Evolutionary conservation across 2,329 filamentous ascomycete genomes (phyloP).

Genomic region (Arthrocladium fulminans): DNA sequence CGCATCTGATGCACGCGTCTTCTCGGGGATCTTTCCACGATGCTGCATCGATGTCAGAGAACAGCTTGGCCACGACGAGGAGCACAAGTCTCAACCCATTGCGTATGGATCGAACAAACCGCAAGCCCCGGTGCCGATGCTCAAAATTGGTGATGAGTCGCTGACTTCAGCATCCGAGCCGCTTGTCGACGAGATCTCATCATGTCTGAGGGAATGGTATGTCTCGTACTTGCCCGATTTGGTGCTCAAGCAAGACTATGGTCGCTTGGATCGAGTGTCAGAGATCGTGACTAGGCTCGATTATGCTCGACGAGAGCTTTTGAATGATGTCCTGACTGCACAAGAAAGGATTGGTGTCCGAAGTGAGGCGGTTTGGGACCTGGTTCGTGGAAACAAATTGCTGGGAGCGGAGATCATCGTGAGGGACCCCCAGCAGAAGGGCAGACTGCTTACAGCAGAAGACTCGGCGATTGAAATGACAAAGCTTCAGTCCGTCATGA

Average conservation of each 20-base stretch:
- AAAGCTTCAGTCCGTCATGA: conserved; percentile 90
- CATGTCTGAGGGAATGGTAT: conserved; percentile 95
- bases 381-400: conserved; percentile 89
- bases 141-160: conserved; percentile 95
- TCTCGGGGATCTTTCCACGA: conserved; percentile 94
- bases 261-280: conserved; percentile 69
- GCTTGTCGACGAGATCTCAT: conserved; percentile 93
- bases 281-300: conserved; percentile 75
- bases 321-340: conserved; percentile 85
- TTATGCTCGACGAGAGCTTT: conserved; percentile 73
- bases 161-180: conserved; percentile 83
- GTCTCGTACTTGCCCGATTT: conserved; percentile 92
- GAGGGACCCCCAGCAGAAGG: conserved; percentile 72
- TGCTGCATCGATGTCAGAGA: conserved; percentile 94
- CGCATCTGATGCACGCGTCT: conserved; percentile 88
- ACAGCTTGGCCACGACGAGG: conserved; percentile 53
- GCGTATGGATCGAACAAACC: conserved; percentile 47
- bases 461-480: conserved; percentile 90
- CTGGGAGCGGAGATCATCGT: conserved; percentile 92
- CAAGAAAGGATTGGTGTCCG: conserved; percentile 73
- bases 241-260: conserved; percentile 73
- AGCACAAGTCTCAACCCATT: conserved; percentile 1
- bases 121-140: conserved; percentile 86
- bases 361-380: conserved; percentile 88
- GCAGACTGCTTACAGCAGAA: conserved; percentile 78